phyloP scores from a whole-genome alignment of 345 rosid species.

The Ceriops tagal region DNA sequence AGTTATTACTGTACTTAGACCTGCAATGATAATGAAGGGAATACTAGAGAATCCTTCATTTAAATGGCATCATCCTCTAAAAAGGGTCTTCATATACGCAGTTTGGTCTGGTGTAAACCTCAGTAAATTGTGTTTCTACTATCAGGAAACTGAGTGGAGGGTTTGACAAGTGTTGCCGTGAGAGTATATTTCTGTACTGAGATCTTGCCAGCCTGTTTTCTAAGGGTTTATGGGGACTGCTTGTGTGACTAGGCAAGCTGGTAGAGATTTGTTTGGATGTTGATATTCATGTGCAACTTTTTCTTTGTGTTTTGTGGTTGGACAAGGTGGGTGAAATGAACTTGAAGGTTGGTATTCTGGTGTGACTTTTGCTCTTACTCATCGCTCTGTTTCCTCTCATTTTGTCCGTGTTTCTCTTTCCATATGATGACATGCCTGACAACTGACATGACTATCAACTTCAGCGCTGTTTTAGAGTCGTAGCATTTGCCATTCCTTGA shows the following conservation, averaged over 20 bases:
- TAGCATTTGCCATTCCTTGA: too few relatives aligned
- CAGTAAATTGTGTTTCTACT: constrained; percentile 34
- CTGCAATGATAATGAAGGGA: not conserved
- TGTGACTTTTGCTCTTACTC: not conserved
- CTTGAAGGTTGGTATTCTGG: too few relatives aligned
- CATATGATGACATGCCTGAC: too few relatives aligned
- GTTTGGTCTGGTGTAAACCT: constrained; percentile 31
- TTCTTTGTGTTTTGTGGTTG: not conserved
- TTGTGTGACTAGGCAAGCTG: constrained; percentile 5
- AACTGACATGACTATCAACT: too few relatives aligned
- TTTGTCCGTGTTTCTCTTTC: not conserved
- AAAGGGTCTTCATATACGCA: constrained; percentile 21
- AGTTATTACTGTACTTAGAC: too few relatives aligned
- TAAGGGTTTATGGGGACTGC: not conserved
- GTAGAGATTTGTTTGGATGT: constrained; percentile 8
- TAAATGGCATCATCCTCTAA: constrained; percentile 13
- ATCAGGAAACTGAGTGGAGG: constrained; percentile 35
- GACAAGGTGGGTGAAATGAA: too few relatives aligned
- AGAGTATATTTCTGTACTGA: constrained; percentile 16
- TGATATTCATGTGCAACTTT: constrained; percentile 12
- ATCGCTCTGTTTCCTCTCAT: not conserved
- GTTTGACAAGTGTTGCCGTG: constrained; percentile 17
- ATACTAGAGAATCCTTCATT: constrained; percentile 3
- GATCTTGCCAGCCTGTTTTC: constrained; percentile 7
- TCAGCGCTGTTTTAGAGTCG: too few relatives aligned